These are phyloP conservation scores for Lasiosphaeria miniovina DNA, from an alignment of 495 filamentous ascomycete species.

Conservation along the genomic window DNA sequence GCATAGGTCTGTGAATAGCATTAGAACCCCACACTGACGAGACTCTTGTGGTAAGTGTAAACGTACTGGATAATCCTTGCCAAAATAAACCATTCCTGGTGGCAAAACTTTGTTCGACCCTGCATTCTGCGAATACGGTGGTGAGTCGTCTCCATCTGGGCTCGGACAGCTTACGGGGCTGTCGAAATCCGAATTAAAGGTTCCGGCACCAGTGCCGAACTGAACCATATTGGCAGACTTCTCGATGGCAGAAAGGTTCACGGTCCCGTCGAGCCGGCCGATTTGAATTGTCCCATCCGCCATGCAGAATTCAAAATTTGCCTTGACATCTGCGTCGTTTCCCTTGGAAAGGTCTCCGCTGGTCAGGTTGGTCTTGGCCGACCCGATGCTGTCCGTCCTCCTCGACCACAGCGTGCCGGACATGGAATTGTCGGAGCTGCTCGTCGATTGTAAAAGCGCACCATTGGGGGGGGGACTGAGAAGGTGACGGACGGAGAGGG, in stretches of 20 bases:
- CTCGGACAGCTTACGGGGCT: not conserved
- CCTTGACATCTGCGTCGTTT: conserved; percentile 11
- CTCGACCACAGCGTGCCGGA: conserved; percentile 29
- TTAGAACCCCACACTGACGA: not conserved
- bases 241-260: not conserved
- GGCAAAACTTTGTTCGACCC: not conserved
- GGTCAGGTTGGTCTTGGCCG: conserved; percentile 17
- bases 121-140: not conserved
- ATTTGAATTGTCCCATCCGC: not conserved
- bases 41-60: not conserved
- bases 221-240: not conserved
- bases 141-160: not conserved
- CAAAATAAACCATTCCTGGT: not conserved
- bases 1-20: no score
- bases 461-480: conserved; percentile 1
- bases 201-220: not conserved
- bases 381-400: conserved; percentile 13
- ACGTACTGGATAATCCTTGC: conserved; percentile 25
- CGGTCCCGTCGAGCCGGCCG: not conserved
- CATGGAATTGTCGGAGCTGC: conserved; percentile 40
- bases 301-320: conserved; percentile 8
- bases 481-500: conserved; percentile 26
- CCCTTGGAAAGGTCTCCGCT: conserved; percentile 16
- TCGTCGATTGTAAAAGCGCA: conserved; percentile 13
- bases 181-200: not conserved